A percentile compares a stretch with the other conserved stretches of the same genome.
These are phyloP conservation scores for Solanum hybrid DNA, from an alignment of 305 asterid species.

Conservation along the genomic window DNA sequence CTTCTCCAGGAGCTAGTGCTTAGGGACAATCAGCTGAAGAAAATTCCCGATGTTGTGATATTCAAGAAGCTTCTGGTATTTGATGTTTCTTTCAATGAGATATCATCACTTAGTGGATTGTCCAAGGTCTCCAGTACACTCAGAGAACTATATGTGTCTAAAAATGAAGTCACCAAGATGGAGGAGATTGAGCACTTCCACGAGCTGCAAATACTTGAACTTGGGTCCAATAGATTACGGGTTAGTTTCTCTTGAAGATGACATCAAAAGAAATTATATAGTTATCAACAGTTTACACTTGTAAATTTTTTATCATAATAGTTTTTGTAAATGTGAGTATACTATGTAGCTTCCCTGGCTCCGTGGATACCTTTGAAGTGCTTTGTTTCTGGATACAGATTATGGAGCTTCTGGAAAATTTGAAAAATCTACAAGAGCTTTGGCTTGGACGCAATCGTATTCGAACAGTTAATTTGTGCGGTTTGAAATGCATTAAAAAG, in stretches of 20 bases:
- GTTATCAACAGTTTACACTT: neutral
- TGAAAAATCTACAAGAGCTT: constrained; percentile 67
- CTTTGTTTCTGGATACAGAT: constrained; percentile 29
- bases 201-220: constrained; percentile 81
- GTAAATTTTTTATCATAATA: neutral
- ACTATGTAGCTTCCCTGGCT: neutral
- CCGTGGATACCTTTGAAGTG: neutral
- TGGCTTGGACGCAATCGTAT: constrained; percentile 99
- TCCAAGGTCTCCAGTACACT: constrained; percentile 64
- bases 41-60: constrained; percentile 71
- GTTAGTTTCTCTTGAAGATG: constrained; percentile 31
- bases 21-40: constrained; percentile 90
- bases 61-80: constrained; percentile 69
- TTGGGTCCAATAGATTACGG: constrained; percentile 87
- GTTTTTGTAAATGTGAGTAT: neutral
- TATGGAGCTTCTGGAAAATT: constrained; percentile 71
- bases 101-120: constrained; percentile 57
- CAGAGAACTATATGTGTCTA: constrained; percentile 84
- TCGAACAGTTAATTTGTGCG: constrained; percentile 66
- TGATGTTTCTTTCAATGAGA: constrained; percentile 89
- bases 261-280: neutral
- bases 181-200: constrained; percentile 90
- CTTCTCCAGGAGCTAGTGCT: constrained; percentile 69
- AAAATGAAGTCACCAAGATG: constrained; percentile 77
- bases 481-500: constrained; percentile 84